Evolutionary conservation across 805 yeast genomes (phyloP).

Genomic region (Saturnispora mendoncae): DNA sequence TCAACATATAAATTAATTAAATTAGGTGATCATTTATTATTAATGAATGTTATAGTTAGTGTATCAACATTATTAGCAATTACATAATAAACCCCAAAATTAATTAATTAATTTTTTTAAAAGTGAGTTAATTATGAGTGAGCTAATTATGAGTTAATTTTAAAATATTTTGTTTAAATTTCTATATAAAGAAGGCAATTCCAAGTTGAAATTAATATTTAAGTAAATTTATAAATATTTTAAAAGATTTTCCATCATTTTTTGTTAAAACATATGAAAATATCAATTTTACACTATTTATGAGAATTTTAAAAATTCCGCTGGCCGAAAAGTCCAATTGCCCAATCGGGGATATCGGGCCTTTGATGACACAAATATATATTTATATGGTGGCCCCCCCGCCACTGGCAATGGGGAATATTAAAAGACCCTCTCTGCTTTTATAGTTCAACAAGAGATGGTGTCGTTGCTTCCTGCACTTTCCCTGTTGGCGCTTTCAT

Average conservation of each 20-base stretch:
- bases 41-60: slow-evolving; percentile 1
- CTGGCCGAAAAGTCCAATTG: background rate
- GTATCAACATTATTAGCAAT: slow-evolving; percentile 4
- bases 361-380: background rate
- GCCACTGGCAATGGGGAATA: too few species aligned
- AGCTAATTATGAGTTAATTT: too few species aligned
- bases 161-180: too few species aligned
- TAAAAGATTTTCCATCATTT: too few species aligned
- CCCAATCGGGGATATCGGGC: slow-evolving; percentile 5
- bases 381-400: too few species aligned
- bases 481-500: background rate
- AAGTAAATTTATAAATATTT: too few species aligned
- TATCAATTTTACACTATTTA: too few species aligned
- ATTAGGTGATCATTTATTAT: background rate
- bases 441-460: background rate
- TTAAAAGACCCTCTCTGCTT: background rate
- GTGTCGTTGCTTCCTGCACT: background rate
- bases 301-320: too few species aligned
- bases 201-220: too few species aligned
- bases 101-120: background rate
- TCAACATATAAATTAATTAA: background rate
- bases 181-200: too few species aligned
- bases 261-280: too few species aligned
- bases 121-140: too few species aligned
- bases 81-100: background rate